phyloP scores from a whole-genome alignment of 225 moss, liverwort and hornwort genomes.

The Sphagnum tenellum region DNA sequence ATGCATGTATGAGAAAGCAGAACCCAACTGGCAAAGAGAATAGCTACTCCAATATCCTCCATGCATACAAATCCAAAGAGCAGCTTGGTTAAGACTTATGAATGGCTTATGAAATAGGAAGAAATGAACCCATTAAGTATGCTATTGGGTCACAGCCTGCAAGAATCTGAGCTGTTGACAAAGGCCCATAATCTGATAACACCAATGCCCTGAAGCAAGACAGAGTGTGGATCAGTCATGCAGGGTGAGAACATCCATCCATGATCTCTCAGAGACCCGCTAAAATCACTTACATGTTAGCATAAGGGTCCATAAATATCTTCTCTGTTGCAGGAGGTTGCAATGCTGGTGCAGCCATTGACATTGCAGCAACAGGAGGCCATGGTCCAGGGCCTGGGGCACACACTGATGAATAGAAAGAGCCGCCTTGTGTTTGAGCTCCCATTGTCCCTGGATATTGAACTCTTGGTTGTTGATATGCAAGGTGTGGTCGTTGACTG shows the following conservation, averaged over 20 bases:
- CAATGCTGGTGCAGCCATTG: conserved; percentile 13
- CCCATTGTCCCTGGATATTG: conserved; percentile 25
- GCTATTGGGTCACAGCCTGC: no score
- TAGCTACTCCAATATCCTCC: no score
- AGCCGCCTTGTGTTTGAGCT: conserved; percentile 23
- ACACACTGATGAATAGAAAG: conserved; percentile 36
- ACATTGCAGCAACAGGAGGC: conserved; percentile 13
- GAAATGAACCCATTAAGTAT: no score
- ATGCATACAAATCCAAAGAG: no score
- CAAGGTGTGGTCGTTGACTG: conserved; percentile 14
- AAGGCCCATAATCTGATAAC: no score
- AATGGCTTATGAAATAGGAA: no score
- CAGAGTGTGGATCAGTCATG: no score
- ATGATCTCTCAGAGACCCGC: no score
- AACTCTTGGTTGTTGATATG: conserved; percentile 38
- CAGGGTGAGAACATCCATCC: no score
- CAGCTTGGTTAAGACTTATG: no score
- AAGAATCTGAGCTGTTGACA: no score
- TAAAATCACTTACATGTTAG: conserved; percentile 52
- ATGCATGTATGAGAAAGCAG: neutral
- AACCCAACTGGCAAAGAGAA: neutral
- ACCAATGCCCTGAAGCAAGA: no score
- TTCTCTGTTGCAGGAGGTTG: conserved; percentile 37
- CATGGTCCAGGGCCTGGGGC: conserved; percentile 17
- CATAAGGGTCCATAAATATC: conserved; percentile 40